Base-by-base conservation (phyloP, 768 basidiomycete genomes). In the Kwoniella botswanensis region DNA sequence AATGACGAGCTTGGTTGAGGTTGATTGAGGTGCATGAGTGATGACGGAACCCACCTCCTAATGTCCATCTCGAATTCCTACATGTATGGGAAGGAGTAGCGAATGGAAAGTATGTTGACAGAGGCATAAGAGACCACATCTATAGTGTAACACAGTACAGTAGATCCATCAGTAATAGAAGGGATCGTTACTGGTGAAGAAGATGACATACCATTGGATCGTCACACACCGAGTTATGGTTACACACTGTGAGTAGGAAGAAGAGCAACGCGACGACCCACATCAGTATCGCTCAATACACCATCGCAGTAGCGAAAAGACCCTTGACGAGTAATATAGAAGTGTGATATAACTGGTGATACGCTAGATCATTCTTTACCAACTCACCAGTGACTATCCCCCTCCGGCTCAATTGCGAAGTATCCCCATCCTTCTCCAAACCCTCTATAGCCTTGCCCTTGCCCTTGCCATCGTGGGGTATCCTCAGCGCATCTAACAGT, bases 191-290 rank as follows among this genome's bases (percentile, higher is more conserved):
- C 35, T 35, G 35, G 7, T 35, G 35, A 46, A 6, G 61, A 18
- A 60, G 59, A 2, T 62, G 35, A 68, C 80, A 66, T 64, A 82
- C 82, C 63, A 76, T 65, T 1, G 82, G 82, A 70, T 83, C 82
- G 68, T 83, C 82, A 4, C 81, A 73, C 90, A 93, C 94, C 61
- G 95, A 97, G 65, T 95, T 89, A 80, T 98, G 95, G 83, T 98
- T 98, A 67, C 91, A 89, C 58, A 97, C 94, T 96, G 73, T 29
- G 26, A 17, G 66, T 43, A 41, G 29, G 21, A 26, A 22, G 18
- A 15, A 56, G 58, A 13, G 12, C 26, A 58, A 52, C 59, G 64
- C 74, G 61, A 68, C 46, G 26, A 67, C 17, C 24, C 29, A 9
- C 21, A 65, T 56, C 41, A 12, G 21, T 22, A 53, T 13, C 35